Conservation (phyloP, 352 stramenopile genomes). For the Thraustochytrium striatum region DNA sequence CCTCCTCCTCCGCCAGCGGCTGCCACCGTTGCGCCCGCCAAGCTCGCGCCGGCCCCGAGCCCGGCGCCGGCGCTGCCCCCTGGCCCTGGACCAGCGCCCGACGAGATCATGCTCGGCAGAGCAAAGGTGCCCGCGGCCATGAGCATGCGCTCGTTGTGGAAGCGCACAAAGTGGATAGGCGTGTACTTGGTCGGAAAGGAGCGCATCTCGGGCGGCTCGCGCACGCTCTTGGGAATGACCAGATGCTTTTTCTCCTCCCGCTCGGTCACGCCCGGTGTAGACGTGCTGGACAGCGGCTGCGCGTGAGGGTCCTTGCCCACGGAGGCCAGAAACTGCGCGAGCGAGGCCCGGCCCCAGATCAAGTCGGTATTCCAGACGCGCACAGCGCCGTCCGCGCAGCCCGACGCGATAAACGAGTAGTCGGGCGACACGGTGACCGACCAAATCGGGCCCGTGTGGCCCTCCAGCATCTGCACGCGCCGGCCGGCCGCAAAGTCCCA, state of each 20-base stretch:
- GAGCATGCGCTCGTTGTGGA: conserved; percentile 26
- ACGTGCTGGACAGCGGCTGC: neutral
- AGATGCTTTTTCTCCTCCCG: neutral
- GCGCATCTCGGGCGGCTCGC: neutral
- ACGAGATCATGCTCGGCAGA: too few relatives aligned
- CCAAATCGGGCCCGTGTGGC: conserved; percentile 5
- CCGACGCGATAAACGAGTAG: conserved; percentile 8
- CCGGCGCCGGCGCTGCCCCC: too few relatives aligned
- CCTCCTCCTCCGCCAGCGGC: too few relatives aligned
- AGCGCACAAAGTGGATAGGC: conserved; percentile 21
- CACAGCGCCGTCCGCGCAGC: conserved; percentile 18
- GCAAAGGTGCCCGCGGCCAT: conserved; percentile 19
- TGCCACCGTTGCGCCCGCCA: too few relatives aligned
- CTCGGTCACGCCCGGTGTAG: too few relatives aligned
- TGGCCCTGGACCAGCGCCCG: too few relatives aligned
- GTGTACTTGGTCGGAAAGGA: conserved; percentile 42
- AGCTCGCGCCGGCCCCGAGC: too few relatives aligned
- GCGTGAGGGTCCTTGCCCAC: neutral
- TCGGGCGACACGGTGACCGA: conserved; percentile 16
- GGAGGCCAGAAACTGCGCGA: conserved; percentile 11
- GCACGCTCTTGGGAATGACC: conserved; percentile 12
- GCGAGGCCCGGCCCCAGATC: conserved; percentile 21
- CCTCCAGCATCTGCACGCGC: conserved; percentile 68
- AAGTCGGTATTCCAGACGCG: conserved; percentile 20
- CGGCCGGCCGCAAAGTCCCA: conserved; percentile 85